Base-by-base conservation (phyloP, 257 asterid genomes). In the Plantago ovata region DNA sequence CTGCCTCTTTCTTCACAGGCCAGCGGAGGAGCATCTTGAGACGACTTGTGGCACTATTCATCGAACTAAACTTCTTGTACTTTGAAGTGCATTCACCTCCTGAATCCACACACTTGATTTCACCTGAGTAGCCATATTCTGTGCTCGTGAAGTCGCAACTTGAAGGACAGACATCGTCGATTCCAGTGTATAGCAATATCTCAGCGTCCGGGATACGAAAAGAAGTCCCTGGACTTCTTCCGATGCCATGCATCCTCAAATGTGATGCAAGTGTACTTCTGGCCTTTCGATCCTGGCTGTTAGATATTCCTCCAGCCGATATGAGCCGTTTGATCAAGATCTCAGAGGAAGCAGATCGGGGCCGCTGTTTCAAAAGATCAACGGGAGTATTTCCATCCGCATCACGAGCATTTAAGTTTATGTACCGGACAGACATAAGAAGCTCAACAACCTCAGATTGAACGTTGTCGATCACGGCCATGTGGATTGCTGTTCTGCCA, bases 401-500 rank as follows among this genome's bases (percentile, higher is more conserved):
- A 50, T 84, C 94, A 1, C 74, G 72, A 20, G 70, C 62, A 42
- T 79, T 75, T 24, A 82, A 48, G 51, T 77, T 74, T 39, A 84
- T 71, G 7, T 50, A 67, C 22, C 56, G 59, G 1, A 56, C 75
- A 0, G 84, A 62, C 90, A 82, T 75, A 36, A 84, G 76, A 43
- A 84, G 75, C 60, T 82, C 87, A 38, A 84, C 83, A 2, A 82
- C 36, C 38, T 84, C 80, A 13, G 90, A 55, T 19, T 71, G 87
- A 43, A 79, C 58, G 60, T 73, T 75, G 47, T 68, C 86, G 1
- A 62, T 71, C 14, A 75, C 79, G 36, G 90, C 94, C 68, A 79
- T 38, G 68, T 84, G 94, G 40, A 84, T 86, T n/a, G 73, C 85
- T 4, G 94, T 84, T 67, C 80, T 76, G 19, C 87, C 90, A 7